Base-by-base conservation (phyloP, 257 asterid species). In the Hygrophila difformis region DNA sequence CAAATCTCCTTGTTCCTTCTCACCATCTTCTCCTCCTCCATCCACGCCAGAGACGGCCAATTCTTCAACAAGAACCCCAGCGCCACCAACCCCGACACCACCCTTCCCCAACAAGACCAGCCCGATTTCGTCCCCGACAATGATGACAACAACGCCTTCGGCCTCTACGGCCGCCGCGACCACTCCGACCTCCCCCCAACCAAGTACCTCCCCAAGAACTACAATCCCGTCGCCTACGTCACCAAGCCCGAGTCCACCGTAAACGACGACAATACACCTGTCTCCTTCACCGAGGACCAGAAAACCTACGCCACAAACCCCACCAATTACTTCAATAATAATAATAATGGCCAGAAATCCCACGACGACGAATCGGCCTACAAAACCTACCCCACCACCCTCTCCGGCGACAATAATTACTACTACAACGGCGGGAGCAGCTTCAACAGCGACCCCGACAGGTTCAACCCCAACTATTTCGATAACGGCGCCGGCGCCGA, bases 161-260 rank as follows among this genome's bases (percentile, higher is more conserved):
- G 95, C 40, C 77, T 84, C 7, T 78, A 71, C 55, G 76, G 78
- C 47, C 93, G 64, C 21, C 75, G 69, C 36, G 71, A 72, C 16
- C 62, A 67, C 16, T 74, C 75, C 26, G 15, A 85, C 64, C 18
- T 76, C 60, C 85, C 66, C 24, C 56, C 6, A 49, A 15, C 18
- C 60, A 31, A 72, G 8, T 60, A 67, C 57, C 78, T 73, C 16
- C 86, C 95, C 49, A 78, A 68, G 62, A 84, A 84, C 63, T 84
- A 84, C 78, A 78, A 81, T 69, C 73, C 84, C 3, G 78, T 57
- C 15, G 59, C 87, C 17, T 80, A 80, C 51, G 80, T 75, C 38
- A 78, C 84, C 17, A 63, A 53, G 21, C 69, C 82, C 7, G 31
- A 26, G 0, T 82, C 67, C 21, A 65, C 60, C 63, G 19, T 37